Evolutionary conservation across 1,139 yeast species (phyloP), one percentile per base, ranked within the genome.

Genomic region (Yarrowia galli): DNA sequence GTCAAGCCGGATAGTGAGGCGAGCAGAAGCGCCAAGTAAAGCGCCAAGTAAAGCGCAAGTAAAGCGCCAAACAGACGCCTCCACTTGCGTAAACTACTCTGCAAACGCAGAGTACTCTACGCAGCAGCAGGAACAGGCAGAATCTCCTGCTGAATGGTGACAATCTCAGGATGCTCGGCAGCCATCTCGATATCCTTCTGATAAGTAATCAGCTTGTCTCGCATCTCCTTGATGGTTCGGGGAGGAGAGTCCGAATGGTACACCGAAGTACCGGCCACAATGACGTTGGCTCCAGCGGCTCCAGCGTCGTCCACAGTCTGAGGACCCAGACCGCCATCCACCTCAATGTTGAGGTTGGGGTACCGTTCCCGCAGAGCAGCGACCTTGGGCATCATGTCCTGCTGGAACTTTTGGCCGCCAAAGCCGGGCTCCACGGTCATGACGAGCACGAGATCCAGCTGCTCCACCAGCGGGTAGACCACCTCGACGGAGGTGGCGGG

Each of bases 401-500:
- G 82, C 97, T 91, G 92, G 82, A 95, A 96, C 78, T 89, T 90
- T 79, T 95, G 99, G 64, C 99, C 99, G 43, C 99, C 99, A 76
- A 95, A 95, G 0, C 99, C 99, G 10, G 99, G 99, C 79, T 95
- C 99, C 56, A 95, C 99, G 3, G 99, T 95, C 99, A 95, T 96
- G 67, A 95, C 89, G 70, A 95, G 83, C 10, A 92, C 95, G 97
- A 95, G 91, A 77, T 96, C 98, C 73, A 95, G 82, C 71, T 87
- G 81, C 68, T 89, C 88, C 40, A 88, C 96, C 72, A 91, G 80
- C 38, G 91, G 95, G 74, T 83, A 88, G 64, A 93, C 84, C 2
- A 86, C 97, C 70, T 90, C 96, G 32, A 91, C 96, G 0, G 96
- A 88, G 0, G 99, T 96, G 42, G 89, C 91, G 67, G 99, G 99